Evolutionary conservation across 73 alveolate species (phyloP), one percentile per base, ranked within the genome.

Genomic region (Uronychia binucleata): DNA sequence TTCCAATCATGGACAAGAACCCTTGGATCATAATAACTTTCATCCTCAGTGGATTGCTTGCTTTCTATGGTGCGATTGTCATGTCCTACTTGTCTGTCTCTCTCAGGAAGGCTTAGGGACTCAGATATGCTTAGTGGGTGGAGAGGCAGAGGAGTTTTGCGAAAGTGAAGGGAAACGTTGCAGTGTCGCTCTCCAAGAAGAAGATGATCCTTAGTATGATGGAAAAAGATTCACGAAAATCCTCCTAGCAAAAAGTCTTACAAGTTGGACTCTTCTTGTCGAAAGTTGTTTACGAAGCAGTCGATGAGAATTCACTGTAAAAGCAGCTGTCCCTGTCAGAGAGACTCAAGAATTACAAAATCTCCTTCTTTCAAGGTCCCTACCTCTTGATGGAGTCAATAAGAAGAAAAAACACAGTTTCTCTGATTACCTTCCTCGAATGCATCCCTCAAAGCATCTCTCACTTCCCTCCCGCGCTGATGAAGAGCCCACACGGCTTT

Each of bases 321-420:
- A 31, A 81, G 59, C 5, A 11, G 5, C 5, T 11, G 67, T 46
- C 67, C 19, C 0, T 11, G 0, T 75, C 57, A 59, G 75, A 33
- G 13, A 30, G 30, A 0, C n/a, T 58, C 19, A 1, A 13, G 13
- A 11, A 5, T 67, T 67, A 27, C 34, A 27, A 75, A 14, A 25
- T 81, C 30, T 81, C 88, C 11, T 81, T 81, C 75, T 81, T 81
- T 59, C 58, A 81, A 81, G 88, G 76, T 0, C 88, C 88, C 1
- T 30, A 26, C 0, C 81, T 81, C 30, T 59, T 30, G 19, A 14
- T 81, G 0, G 88, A 81, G 11, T 33, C 57, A 30, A 31, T 81
- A 0, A 33, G 75, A 28, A 81, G 88, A 58, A 81, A 59, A 28
- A 28, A 75, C 33, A 27, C 88, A 1, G 59, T 58, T 81, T 81